phyloP scores from a whole-genome alignment of 495 filamentous ascomycete species.

The Neurospora hispaniola region DNA sequence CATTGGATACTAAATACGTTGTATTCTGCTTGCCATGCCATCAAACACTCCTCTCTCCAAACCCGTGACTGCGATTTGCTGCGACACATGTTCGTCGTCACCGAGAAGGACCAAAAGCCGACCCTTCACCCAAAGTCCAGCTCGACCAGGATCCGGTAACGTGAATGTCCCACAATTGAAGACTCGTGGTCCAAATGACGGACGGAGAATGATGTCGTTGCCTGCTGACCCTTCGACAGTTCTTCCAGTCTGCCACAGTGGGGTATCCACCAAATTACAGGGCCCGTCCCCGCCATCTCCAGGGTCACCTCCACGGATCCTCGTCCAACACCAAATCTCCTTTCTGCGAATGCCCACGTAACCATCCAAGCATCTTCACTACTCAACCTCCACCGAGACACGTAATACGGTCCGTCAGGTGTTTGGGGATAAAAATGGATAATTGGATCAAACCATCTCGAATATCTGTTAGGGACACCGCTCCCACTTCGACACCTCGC shows the following conservation, averaged over 20 bases:
- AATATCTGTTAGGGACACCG: not conserved
- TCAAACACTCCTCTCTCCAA: not conserved
- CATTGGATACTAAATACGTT: not conserved
- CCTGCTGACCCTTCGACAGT: not conserved
- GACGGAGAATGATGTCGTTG: not conserved
- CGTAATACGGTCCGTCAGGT: not conserved
- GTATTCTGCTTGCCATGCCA: not conserved
- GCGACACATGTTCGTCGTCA: not conserved
- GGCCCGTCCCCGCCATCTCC: not conserved
- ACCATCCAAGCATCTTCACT: too few species aligned
- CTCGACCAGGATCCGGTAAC: not conserved
- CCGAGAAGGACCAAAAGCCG: not conserved
- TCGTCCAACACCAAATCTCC: too few species aligned
- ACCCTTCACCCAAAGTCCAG: not conserved
- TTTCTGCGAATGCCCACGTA: too few species aligned
- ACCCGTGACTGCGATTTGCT: not conserved
- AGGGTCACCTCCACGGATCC: not conserved
- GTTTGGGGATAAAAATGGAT: not conserved
- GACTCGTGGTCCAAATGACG: not conserved
- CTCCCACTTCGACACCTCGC: not conserved
- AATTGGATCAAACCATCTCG: not conserved
- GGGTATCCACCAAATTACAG: not conserved
- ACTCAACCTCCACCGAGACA: not conserved
- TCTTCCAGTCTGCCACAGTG: not conserved
- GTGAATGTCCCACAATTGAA: not conserved